A percentile compares a stretch with the other conserved stretches of the same genome.
Evolutionary conservation across 352 stramenopile genomes (phyloP).

Genomic region (Phytophthora syringae): DNA sequence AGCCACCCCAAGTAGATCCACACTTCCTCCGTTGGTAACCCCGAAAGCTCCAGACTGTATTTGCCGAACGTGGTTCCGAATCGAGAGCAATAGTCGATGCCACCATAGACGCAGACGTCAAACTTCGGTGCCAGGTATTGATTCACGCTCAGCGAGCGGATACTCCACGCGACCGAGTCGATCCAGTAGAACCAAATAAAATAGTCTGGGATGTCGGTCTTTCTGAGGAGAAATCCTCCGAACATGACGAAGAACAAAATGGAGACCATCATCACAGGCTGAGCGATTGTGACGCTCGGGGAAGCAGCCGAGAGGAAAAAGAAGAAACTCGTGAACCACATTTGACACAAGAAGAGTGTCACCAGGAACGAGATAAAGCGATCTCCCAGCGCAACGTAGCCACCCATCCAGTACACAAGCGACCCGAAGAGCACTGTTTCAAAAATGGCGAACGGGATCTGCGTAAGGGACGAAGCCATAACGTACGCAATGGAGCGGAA

Average conservation of each 20-base stretch:
- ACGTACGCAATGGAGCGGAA: conserved; percentile 87
- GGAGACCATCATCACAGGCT: conserved; percentile 64
- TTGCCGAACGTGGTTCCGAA: conserved; percentile 48
- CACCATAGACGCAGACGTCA: conserved; percentile 50
- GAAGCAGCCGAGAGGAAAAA: conserved; percentile 60
- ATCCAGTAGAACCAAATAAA: conserved; percentile 87
- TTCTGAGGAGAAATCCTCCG: conserved; percentile 65
- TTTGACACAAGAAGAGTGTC: conserved; percentile 72
- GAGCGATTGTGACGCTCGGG: conserved; percentile 58
- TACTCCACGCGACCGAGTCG: conserved; percentile 72
- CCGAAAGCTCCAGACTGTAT: conserved; percentile 57
- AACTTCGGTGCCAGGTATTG: conserved; percentile 60
- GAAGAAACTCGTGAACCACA: conserved; percentile 75
- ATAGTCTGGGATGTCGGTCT: conserved; percentile 62
- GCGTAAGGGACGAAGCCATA: conserved; percentile 53
- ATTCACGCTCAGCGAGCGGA: conserved; percentile 68
- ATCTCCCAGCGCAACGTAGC: conserved; percentile 55
- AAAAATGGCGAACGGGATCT: conserved; percentile 62
- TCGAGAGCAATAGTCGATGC: conserved; percentile 58
- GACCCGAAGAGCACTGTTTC: conserved; percentile 89
- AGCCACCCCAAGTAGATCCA: conserved; percentile 73
- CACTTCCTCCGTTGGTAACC: conserved; percentile 45
- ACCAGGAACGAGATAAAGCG: conserved; percentile 68
- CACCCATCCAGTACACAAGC: conserved; percentile 91
- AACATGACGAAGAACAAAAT: conserved; percentile 76